phyloP scores from a whole-genome alignment of 306 rosid genomes.

The Lotus japonicus region DNA sequence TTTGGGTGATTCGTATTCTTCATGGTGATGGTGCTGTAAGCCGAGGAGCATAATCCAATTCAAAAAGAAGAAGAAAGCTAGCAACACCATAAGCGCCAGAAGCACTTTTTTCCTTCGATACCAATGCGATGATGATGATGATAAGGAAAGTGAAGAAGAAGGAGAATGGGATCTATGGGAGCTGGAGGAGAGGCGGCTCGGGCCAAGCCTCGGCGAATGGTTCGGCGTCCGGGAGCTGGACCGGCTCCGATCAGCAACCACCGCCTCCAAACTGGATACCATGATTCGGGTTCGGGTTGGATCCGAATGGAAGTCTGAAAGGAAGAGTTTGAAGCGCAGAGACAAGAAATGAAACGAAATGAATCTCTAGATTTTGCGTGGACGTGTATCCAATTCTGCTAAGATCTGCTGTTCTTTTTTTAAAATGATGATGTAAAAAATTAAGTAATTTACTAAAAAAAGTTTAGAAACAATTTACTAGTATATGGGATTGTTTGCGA shows the following conservation, averaged over 20 bases:
- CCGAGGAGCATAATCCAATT: constrained; percentile 67
- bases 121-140: not conserved
- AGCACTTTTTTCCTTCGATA: constrained; percentile 44
- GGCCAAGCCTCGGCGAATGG: constrained; percentile 47
- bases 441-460: no score
- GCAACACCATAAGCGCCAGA: constrained; percentile 41
- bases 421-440: no score
- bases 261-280: constrained; percentile 19
- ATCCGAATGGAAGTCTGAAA: constrained; percentile 18
- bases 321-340: not conserved
- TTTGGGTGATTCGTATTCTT: not conserved
- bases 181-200: constrained; percentile 60
- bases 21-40: constrained; percentile 51
- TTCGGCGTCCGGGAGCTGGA: constrained; percentile 45
- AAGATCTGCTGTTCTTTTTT: no score
- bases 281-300: constrained; percentile 29
- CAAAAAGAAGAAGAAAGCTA: constrained; percentile 46
- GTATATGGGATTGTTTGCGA: no score
- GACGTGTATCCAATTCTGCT: no score
- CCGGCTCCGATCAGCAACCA: constrained; percentile 29
- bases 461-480: no score
- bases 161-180: constrained; percentile 34
- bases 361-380: no score
- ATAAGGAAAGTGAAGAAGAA: constrained; percentile 19
- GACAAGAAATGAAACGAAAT: no score